Conservation (phyloP, 2,329 filamentous ascomycete species). For the Sporothrix mexicana region DNA sequence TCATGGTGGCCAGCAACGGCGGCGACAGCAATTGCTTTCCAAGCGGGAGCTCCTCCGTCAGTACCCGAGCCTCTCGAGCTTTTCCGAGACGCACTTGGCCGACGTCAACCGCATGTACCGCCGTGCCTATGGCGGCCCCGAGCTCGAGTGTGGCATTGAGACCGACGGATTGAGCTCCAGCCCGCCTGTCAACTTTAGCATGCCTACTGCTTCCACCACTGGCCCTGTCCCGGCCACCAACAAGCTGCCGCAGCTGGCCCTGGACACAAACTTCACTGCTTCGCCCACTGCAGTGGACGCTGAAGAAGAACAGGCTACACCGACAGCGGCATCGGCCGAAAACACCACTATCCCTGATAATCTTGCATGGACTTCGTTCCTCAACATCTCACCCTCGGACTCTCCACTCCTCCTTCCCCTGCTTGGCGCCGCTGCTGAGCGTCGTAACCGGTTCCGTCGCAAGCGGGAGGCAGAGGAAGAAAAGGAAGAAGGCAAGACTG, state of each 20-base stretch:
- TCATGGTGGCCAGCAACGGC: conserved; percentile 55
- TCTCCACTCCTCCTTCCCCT: conserved; percentile 20
- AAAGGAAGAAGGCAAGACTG: not conserved
- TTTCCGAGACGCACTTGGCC: conserved; percentile 55
- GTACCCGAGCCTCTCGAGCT: conserved; percentile 60
- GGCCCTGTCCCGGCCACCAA: not conserved
- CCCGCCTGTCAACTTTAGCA: conserved; percentile 14
- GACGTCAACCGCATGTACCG: conserved; percentile 64
- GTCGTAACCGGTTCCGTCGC: conserved; percentile 25
- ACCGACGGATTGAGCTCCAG: conserved; percentile 44
- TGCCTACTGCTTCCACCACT: not conserved
- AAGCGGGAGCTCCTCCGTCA: conserved; percentile 59
- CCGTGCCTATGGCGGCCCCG: conserved; percentile 59
- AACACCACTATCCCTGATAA: not conserved
- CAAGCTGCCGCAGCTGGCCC: conserved; percentile 33
- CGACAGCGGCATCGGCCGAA: conserved; percentile 6
- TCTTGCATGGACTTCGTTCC: conserved; percentile 21
- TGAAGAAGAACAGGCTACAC: conserved; percentile 29
- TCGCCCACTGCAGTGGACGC: not conserved
- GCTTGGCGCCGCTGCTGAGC: conserved; percentile 19
- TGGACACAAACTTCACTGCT: not conserved
- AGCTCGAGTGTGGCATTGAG: conserved; percentile 55
- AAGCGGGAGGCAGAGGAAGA: not conserved
- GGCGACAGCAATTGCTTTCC: conserved; percentile 56
- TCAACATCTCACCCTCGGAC: not conserved